phyloP scores from a whole-genome alignment of 2,329 filamentous ascomycete species.

The Bipolaris gigantea region DNA sequence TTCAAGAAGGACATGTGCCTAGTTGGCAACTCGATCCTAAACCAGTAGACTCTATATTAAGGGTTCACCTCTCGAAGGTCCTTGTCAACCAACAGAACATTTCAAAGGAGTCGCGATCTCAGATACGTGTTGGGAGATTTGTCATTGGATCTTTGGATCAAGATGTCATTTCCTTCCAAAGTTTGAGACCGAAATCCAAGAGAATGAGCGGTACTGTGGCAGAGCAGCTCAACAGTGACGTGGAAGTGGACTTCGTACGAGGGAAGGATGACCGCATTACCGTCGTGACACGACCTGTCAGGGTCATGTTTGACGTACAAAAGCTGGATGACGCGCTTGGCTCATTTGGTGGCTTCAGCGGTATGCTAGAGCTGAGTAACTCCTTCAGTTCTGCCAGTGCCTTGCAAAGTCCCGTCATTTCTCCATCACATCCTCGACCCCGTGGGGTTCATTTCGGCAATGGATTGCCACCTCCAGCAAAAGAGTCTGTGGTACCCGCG shows the following conservation, averaged over 20 bases:
- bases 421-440: conserved; percentile 36
- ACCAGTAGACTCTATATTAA: conserved; percentile 36
- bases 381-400: conserved; percentile 78
- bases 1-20: conserved; percentile 8
- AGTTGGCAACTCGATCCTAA: conserved; percentile 24
- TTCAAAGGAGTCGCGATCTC: conserved; percentile 19
- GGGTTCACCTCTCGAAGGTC: conserved; percentile 26
- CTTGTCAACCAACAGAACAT: conserved; percentile 28
- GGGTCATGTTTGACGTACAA: conserved; percentile 75
- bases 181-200: conserved; percentile 27
- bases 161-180: conserved; percentile 56
- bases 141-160: conserved; percentile 53
- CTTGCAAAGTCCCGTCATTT: conserved; percentile 38
- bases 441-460: conserved; percentile 63
- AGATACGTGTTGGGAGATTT: conserved; percentile 48
- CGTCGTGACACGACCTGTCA: conserved; percentile 74
- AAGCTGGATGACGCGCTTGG: conserved; percentile 82
- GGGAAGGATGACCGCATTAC: conserved; percentile 52
- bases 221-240: conserved; percentile 33
- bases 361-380: conserved; percentile 82
- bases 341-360: conserved; percentile 89
- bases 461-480: conserved; percentile 33
- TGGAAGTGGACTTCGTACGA: conserved; percentile 40
- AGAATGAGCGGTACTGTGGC: conserved; percentile 25
- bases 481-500: conserved; percentile 18